Percentiles rank a stretch among this genome's conserved stretches.
phyloP scores from a whole-genome alignment of 345 rosid species.

The Brassica nigra region DNA sequence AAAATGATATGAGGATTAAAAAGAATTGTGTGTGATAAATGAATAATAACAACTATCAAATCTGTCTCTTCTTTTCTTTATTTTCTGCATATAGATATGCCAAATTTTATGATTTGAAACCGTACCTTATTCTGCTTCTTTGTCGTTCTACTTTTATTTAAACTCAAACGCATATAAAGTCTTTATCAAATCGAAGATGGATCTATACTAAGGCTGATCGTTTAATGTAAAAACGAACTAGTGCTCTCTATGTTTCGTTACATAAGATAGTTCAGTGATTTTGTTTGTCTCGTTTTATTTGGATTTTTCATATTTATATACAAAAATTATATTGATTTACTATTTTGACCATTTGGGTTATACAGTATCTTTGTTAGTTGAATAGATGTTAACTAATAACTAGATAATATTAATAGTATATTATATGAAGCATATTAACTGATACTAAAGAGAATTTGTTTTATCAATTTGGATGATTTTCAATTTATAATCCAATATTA shows the following conservation, averaged over 20 bases:
- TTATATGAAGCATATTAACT: no score
- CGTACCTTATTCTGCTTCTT: conserved; percentile 10
- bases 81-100: neutral
- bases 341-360: no score
- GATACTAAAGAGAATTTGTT: no score
- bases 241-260: neutral
- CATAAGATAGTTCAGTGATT: neutral
- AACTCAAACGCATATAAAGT: neutral
- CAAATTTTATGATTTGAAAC: conserved; percentile 12
- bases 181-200: neutral
- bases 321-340: neutral
- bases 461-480: no score
- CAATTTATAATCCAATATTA: no score
- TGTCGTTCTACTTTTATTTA: neutral
- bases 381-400: no score
- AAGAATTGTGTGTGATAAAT: conserved; percentile 30
- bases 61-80: conserved; percentile 34
- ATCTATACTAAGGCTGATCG: neutral
- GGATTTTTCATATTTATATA: neutral
- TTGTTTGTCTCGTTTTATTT: neutral
- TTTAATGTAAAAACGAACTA: neutral
- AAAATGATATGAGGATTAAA: neutral
- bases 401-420: no score
- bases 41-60: conserved; percentile 39
- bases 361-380: no score